Base-by-base conservation (phyloP, 2,329 filamentous ascomycete genomes). In the Stagonosporopsis vannaccii region DNA sequence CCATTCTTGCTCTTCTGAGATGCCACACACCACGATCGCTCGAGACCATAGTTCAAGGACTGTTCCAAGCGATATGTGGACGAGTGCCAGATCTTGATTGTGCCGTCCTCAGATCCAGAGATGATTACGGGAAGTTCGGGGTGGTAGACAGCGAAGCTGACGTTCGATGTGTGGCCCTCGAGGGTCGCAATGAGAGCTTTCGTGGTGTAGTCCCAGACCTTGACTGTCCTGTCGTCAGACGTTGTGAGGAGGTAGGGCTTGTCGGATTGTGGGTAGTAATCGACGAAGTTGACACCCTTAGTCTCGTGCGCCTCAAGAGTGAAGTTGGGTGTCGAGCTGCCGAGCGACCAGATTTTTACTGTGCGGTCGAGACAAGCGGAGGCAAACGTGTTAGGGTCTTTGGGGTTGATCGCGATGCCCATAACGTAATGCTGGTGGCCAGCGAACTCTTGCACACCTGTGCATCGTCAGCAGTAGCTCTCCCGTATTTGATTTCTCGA, bases 131-230 rank as follows among this genome's bases (percentile, higher is more conserved):
- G 95, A 44, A 99, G 82, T 78, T 98, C 94, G 2, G 95, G 95
- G 78, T 99, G 95, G 75, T 98, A 99, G 78, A 93, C 96, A 45
- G 95, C 95, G 72, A 98, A 99, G 2, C 93, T 97, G 43, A 99
- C 95, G 72, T 99, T 99, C 78, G 93, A 97, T 26, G 92, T 96
- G 77, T 99, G 95, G 25, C 95, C 95, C 77, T 99, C 95, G 43
- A 99, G 84, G 2, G 94, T 98, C 26, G 95, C 95, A 73, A 98
- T 97, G 63, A 98, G 83, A 12, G 92, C 95, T 80, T 99, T 99
- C 44, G 93, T 98, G 12, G 94, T 98, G 82, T 99, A 98, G 75
- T 99, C 95, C 94, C 95, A 99, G 51, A 99, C 87, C 83, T 98
- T 98, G 69, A 98, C 92, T 0, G 94, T 98, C 69, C 91, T 88